These are phyloP conservation scores for Geoglossum cookeanum DNA, from an alignment of 2,329 filamentous ascomycete species.

Conservation along the genomic window DNA sequence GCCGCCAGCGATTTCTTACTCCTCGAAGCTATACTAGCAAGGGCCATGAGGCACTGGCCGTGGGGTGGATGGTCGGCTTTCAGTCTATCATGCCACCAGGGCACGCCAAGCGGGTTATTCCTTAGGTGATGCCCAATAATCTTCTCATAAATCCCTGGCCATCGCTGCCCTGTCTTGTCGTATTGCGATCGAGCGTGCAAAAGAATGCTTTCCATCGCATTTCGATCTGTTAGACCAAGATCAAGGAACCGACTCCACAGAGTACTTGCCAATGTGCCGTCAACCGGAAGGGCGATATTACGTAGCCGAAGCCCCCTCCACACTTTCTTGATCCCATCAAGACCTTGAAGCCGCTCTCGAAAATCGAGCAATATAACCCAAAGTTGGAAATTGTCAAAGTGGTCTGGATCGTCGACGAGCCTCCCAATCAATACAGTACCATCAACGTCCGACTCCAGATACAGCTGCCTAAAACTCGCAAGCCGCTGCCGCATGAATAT, in stretches of 20 bases:
- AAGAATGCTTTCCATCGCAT: constrained; percentile 20
- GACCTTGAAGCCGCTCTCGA: constrained; percentile 22
- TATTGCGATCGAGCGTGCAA: constrained; percentile 24
- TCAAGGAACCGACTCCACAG: constrained; percentile 29
- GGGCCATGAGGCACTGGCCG: constrained; percentile 11
- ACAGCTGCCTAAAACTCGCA: constrained; percentile 10
- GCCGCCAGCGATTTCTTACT: constrained; percentile 14
- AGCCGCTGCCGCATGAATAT: background rate
- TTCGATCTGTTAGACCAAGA: constrained; percentile 16
- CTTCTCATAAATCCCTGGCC: constrained; percentile 23
- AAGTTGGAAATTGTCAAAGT: constrained; percentile 16
- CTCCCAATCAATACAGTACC: constrained; percentile 6
- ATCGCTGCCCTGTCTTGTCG: constrained; percentile 18
- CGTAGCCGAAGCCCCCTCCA: constrained; percentile 23
- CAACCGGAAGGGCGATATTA: constrained; percentile 21
- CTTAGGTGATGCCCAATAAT: constrained; percentile 24
- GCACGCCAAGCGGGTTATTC: constrained; percentile 12
- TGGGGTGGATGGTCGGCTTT: constrained; percentile 17
- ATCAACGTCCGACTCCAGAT: constrained; percentile 16
- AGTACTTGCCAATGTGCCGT: constrained; percentile 20
- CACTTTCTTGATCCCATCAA: constrained; percentile 22
- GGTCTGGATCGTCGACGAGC: constrained; percentile 16
- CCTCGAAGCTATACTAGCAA: constrained; percentile 5
- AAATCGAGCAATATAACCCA: constrained; percentile 25
- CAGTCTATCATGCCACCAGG: constrained; percentile 19